Evolutionary conservation across 805 yeast species (phyloP), one percentile per base, ranked within the genome.

Genomic region (Vanderwaltozyma tropicalis): DNA sequence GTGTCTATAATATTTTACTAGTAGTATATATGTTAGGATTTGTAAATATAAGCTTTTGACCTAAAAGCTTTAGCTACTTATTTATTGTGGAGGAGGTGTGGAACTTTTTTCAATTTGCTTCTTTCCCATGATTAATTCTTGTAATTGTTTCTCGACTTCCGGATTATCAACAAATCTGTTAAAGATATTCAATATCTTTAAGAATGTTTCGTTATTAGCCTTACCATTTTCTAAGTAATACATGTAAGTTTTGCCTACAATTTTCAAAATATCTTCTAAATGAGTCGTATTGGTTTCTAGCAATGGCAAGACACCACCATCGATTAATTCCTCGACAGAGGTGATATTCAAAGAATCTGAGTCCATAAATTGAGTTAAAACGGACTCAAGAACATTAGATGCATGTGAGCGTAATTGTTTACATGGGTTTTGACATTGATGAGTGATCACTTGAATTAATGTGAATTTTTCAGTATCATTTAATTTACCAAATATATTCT

Each of bases 381-480:
- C 62, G 5, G 66, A 60, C 41, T 81, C 81, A 34, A 87, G 66
- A 0, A 72, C 57, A 17, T 68, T 68, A 31, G 84, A 60, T 0
- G 94, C 85, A 54, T 69, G 72, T 0, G 70, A 57, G 29, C 95
- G 66, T 9, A 86, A 63, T 50, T 81, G 85, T 15, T 84, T 66
- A 53, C 94, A 82, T 13, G 94, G 94, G 50, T 86, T 86, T 55
- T 80, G 71, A 53, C 95, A 82, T 54, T 86, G 95, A 49, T 81
- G 87, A 0, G 88, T 84, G 37, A 86, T 66, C 0, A 89, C 89
- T 52, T 83, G 88, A 27, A 82, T 67, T 44, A 82, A 63, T 1
- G 92, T 78, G 46, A 57, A 57, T 37, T 52, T 59, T 41, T 59
- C 67, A 19, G 32, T 30, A 12, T 57, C 64, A 32, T 59, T 59